Conservation (phyloP, 192 early-diverging fungal species). For the Coemansia sp. region DNA sequence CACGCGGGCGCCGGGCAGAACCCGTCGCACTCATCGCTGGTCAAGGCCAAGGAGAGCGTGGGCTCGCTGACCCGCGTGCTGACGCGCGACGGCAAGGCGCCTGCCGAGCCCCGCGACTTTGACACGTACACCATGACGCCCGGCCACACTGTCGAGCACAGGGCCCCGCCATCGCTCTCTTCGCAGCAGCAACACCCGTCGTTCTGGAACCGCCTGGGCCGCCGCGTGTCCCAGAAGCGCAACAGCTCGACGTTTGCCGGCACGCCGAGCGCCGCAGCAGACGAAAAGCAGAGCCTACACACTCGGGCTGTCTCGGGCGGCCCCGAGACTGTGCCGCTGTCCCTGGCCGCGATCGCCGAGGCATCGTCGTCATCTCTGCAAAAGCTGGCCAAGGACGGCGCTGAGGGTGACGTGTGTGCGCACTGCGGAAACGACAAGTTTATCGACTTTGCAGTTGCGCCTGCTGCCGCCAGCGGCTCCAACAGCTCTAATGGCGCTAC, state of each 20-base stretch:
- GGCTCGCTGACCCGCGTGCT: constrained; percentile 15
- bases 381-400: background rate
- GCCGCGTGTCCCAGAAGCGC: constrained; percentile 27
- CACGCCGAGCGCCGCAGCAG: background rate
- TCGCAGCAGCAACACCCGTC: constrained; percentile 15
- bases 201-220: constrained; percentile 37
- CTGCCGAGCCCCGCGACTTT: background rate
- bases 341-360: constrained; percentile 11
- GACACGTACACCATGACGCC: background rate
- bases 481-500: background rate
- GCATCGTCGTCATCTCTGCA: background rate
- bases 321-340: background rate
- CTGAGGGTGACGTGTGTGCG: constrained; percentile 10
- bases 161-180: constrained; percentile 2
- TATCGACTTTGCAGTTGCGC: constrained; percentile 39
- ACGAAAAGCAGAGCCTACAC: background rate
- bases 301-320: constrained; percentile 7
- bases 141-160: background rate
- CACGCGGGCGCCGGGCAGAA: background rate
- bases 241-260: constrained; percentile 13
- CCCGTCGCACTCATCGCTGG: constrained; percentile 13
- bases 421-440: constrained; percentile 35
- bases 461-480: background rate
- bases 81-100: background rate
- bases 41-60: constrained; percentile 11